Evolutionary conservation across 2,329 filamentous ascomycete genomes (phyloP), one percentile per base, ranked within the genome.

Genomic region (Penicillium sp.): DNA sequence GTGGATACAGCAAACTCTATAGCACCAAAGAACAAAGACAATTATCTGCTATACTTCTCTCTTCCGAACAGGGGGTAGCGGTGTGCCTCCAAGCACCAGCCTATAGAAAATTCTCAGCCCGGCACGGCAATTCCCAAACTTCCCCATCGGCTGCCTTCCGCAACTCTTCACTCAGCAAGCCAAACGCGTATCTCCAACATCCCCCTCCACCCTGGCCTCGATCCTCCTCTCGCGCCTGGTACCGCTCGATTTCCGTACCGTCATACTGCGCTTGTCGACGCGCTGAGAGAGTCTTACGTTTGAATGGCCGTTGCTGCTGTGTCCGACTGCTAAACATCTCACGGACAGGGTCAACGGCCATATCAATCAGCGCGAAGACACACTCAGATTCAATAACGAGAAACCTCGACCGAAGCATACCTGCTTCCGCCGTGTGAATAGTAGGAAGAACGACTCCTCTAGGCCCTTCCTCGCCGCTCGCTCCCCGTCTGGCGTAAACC

Each of bases 261-360:
- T 13, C 24, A 10, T n/a, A 40, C 36, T 50, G 40, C 19, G n/a
- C 41, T 47, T 49, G 51, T 24, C 43, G 13, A 33, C 37, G 55
- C 54, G 53, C 57, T 37, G 43, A 56, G 37, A 55, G 53, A 57
- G 49, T 56, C 33, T 41, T 50, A 37, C 51, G 46, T 39, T 62
- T 47, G 61, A 61, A 61, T 63, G 65, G 66, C 63, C 65, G 61
- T 64, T 65, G 65, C 52, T 61, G 54, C 65, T 63, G 62, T 64
- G 65, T 66, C 59, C 60, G 58, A 59, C 60, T 60, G 53, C 60
- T 61, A 63, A 54, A 56, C 39, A 60, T 41, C 54, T 47, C 36
- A 51, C 60, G 63, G 63, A 66, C 63, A 56, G 53, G 55, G 55
- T 66, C 65, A 66, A 66, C 65, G 62, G 65, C 62, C 63, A 63